Conservation (phyloP, 1,139 yeast genomes). For the Nadsonia commutata region DNA sequence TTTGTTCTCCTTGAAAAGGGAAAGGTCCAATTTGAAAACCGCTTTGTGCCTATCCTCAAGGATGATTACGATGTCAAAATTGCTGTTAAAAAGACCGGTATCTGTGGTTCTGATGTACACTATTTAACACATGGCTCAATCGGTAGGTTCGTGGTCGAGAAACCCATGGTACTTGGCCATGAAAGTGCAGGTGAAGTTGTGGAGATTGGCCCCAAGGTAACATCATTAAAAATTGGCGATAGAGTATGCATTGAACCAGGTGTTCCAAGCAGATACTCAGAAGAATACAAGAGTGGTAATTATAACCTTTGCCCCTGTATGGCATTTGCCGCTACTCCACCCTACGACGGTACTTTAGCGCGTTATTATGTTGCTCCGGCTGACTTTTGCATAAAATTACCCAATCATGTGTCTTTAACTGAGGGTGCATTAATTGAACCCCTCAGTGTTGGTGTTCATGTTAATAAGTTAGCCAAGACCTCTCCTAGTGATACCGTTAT, state of each 20-base stretch:
- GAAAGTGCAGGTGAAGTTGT: constrained; percentile 61
- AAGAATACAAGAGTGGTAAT: constrained; percentile 58
- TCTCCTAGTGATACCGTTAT: constrained; percentile 60
- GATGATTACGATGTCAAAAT: constrained; percentile 61
- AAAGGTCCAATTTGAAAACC: constrained; percentile 49
- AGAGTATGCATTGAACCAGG: constrained; percentile 69
- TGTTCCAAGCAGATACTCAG: constrained; percentile 60
- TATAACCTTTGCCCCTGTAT: constrained; percentile 73
- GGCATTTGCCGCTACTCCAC: constrained; percentile 84
- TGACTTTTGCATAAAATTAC: constrained; percentile 68
- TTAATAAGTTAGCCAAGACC: constrained; percentile 53
- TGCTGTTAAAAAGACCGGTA: constrained; percentile 65
- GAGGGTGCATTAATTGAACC: constrained; percentile 89
- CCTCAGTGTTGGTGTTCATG: constrained; percentile 74
- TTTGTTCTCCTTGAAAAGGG: constrained; percentile 54
- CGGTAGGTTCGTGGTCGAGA: constrained; percentile 34
- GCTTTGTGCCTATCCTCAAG: constrained; percentile 45
- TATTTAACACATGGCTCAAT: constrained; percentile 68
- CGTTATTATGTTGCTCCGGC: constrained; percentile 66
- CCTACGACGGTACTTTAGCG: constrained; percentile 52
- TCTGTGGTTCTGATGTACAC: constrained; percentile 82
- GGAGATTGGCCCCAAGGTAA: constrained; percentile 51
- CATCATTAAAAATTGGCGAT: constrained; percentile 24
- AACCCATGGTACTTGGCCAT: constrained; percentile 40
- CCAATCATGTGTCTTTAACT: constrained; percentile 61